Evolutionary conservation across 768 basidiomycete genomes (phyloP), one percentile per base, ranked within the genome.

Genomic region (Dacryopinax spathularia): DNA sequence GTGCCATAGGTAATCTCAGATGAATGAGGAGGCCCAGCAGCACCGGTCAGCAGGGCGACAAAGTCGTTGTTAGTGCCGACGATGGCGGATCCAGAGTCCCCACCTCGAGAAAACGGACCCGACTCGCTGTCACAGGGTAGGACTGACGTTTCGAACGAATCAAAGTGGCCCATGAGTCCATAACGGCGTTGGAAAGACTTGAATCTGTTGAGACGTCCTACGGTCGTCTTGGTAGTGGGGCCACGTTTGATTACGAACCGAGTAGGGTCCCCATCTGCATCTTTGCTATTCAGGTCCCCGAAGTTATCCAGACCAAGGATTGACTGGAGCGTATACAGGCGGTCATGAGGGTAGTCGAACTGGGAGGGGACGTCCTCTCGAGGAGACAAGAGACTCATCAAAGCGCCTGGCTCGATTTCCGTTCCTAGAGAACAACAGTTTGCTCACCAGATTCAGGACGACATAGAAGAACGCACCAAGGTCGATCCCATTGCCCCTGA

Each of bases 401-500:
- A 70, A 39, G 67, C 63, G 65, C 41, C 62, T 31, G 64, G 60
- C 10, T 6, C 9, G 16, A 71, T n/a, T 60, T 71, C 65, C 35
- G 66, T 64, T 56, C 68, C 70, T 71, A 63, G 66, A 68, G 61
- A 68, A 69, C 5, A 59, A 61, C 75, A 65, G 25, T 72, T 64
- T 69, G 68, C 70, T 70, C 44, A 69, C 37, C 43, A 36, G 61
- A 59, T 73, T 66, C 59, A 69, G 65, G 63, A 7, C 68, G 67
- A 71, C 59, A 29, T 66, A 44, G 70, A 64, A 73, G 66, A 67
- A 72, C 70, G 67, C 70, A 78, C 77, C 76, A 20, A 78, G 65
- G 66, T 69, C 68, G 10, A 78, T 10, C 1, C 73, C 74, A 62
- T 78, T 78, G 13, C 74, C 71, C 37, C 7, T 69, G 64, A 77